phyloP scores from a whole-genome alignment of 805 yeast genomes.

The Cyberlindnera maclurae region DNA sequence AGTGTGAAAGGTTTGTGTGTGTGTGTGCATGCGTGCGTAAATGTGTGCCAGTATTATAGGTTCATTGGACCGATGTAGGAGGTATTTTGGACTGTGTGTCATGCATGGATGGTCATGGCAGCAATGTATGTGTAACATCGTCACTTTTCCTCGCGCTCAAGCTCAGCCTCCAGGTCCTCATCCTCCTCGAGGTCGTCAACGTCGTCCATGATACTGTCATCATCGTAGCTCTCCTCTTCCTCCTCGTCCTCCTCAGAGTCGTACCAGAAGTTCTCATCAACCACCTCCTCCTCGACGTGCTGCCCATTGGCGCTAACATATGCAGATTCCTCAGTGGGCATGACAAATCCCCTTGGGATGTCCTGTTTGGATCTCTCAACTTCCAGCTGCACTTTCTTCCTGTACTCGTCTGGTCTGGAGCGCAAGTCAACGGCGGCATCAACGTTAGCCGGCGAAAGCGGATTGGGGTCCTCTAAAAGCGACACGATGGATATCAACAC shows the following conservation, averaged over 20 bases:
- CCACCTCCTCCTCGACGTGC: conserved; percentile 43
- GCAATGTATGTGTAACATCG: background rate
- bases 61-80: background rate
- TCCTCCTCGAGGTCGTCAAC: conserved; percentile 51
- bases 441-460: conserved; percentile 89
- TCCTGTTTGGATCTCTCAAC: conserved; percentile 79
- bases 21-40: background rate
- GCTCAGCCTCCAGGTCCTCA: conserved; percentile 34
- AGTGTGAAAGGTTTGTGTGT: conserved; percentile 1
- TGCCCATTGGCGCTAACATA: conserved; percentile 34
- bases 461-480: conserved; percentile 88
- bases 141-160: conserved; percentile 25
- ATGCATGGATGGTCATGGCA: background rate
- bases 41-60: background rate
- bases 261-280: conserved; percentile 82
- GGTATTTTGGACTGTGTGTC: background rate
- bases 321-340: conserved; percentile 66
- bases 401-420: conserved; percentile 70
- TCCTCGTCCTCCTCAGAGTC: conserved; percentile 45
- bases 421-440: conserved; percentile 93
- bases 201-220: conserved; percentile 39
- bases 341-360: conserved; percentile 78
- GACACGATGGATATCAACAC: conserved; percentile 88
- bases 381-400: conserved; percentile 67
- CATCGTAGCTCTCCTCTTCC: conserved; percentile 55